A percentile compares a stretch with the other conserved stretches of the same genome.
Conservation (phyloP, 176 grass and related monocot species). For the Elymus sibiricus region DNA sequence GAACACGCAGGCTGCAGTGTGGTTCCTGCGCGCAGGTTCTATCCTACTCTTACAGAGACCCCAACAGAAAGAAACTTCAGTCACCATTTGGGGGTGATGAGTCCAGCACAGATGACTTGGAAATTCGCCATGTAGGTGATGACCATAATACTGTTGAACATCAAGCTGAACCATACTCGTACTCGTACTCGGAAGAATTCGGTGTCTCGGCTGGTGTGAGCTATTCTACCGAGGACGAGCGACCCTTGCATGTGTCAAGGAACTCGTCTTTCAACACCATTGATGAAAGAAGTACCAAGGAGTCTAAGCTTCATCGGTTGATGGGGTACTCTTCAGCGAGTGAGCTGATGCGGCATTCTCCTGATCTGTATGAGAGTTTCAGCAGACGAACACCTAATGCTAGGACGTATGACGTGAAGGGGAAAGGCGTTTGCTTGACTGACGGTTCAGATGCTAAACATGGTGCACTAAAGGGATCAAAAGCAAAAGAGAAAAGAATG, state of each 20-base stretch:
- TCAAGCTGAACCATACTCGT: constrained; percentile 42
- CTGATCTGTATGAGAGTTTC: constrained; percentile 46
- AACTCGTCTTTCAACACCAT: constrained; percentile 63
- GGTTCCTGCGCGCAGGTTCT: constrained; percentile 68
- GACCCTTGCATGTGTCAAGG: constrained; percentile 54
- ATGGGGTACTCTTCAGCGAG: constrained; percentile 83
- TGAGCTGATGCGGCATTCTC: constrained; percentile 27
- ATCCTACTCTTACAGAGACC: constrained; percentile 64
- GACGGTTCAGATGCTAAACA: neutral
- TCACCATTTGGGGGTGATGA: constrained; percentile 26
- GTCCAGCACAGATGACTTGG: constrained; percentile 36
- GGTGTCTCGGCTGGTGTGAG: constrained; percentile 39
- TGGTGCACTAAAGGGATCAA: neutral
- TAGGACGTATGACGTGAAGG: constrained; percentile 18
- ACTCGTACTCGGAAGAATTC: constrained; percentile 70
- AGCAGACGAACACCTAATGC: neutral
- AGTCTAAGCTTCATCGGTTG: constrained; percentile 59
- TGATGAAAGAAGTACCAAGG: constrained; percentile 17
- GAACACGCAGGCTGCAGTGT: constrained; percentile 54
- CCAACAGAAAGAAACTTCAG: constrained; percentile 28
- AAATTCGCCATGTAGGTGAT: constrained; percentile 2
- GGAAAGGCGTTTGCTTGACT: constrained; percentile 26
- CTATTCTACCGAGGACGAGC: constrained; percentile 50
- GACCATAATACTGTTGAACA: neutral
- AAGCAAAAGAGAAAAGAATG: constrained; percentile 17